Base-by-base conservation (phyloP, 306 rosid species). In the Ceratonia siliqua region DNA sequence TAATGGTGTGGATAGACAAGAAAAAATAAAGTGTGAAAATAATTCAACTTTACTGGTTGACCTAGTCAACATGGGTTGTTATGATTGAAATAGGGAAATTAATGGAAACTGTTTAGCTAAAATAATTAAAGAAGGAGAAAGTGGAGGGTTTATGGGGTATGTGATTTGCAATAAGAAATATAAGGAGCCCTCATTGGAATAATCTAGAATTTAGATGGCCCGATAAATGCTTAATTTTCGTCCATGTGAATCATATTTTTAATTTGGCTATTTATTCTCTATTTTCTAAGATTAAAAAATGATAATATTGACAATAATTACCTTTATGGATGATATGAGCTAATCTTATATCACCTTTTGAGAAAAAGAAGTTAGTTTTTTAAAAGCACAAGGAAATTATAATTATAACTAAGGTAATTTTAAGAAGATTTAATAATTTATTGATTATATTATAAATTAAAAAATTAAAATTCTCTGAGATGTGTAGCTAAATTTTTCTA, bases 51-150 rank as follows among this genome's bases (percentile, higher is more conserved):
- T 56, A 43, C 22, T 43, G 0, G 0, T 72, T 39, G 72, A 58
- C 74, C 54, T 53, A 50, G 77, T 68, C 67, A 67, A 64, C 30
- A 10, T 25, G 57, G 13, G 10, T 39, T 39, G 45, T 39, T 9
- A 8, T 56, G 46, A 35, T 32, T 32, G 33, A 11, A 48, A 22
- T 17, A 25, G 46, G 14, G 68, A 80, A 21, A 59, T 30, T 74
- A 27, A 5, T 28, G 6, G 20, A 48, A 38, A 36, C 46, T 35
- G 62, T n/a, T 13, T 25, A 52, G 74, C 17, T 49, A 30, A 25
- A 43, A 42, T 54, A 21, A 50, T 11, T 25, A 6, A 33, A 18
- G 7, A 22, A 22, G 3, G 24, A 15, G 5, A 53, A 67, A 10
- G 48, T 56, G 53, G 27, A 20, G 32, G 69, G 4, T 22, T 59